Base-by-base conservation (phyloP, 352 stramenopile species). In the Phytophthora capsici region DNA sequence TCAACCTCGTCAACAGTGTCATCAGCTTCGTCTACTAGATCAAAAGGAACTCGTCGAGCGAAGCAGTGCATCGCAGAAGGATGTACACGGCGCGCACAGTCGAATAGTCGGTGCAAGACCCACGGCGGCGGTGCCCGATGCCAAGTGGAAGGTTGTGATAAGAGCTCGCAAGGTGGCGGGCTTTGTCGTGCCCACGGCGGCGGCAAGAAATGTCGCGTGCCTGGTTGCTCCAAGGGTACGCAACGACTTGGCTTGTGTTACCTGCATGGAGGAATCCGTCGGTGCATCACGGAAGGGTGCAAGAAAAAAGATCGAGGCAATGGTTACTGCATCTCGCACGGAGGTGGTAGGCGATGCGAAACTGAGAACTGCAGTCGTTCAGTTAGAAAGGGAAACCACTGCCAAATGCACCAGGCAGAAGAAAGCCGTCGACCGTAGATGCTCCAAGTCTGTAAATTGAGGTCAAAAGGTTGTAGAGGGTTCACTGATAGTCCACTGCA, bases 301-400 rank as follows among this genome's bases (percentile, higher is more conserved):
- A 88, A 85, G 59, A 93, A 93, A 64, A 93, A 93, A 52, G 86
- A 93, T 51, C 80, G 86, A 19, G 86, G 86, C 36, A 93, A 93
- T 32, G 86, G 86, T 9, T 92, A 88, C 48, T 94, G 86, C 69
- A 91, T 93, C 58, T 87, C 82, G 2, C 86, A 94, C 46, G 86
- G 86, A 30, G 84, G 86, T 19, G 88, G 88, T 4, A 76, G 85
- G 10, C 82, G 86, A 0, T 96, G 88, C 49, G 79, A 86, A 17
- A 66, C 78, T 25, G 30, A 71, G 1, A 75, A 67, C n/a, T 96
- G 88, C 57, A 78, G 73, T 8, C 80, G 83, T 7, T 91, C 82
- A 0, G 82, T 91, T 26, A 80, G 84, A 3, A 91, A 90, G 30
- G 86, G 86, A 16, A 90, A 91, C 34, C 70, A 84, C 30, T 94